Percentiles rank a stretch among this genome's conserved stretches.
Evolutionary conservation across 208 protist species (phyloP).

Genomic region (Herpetomonas tarakana): DNA sequence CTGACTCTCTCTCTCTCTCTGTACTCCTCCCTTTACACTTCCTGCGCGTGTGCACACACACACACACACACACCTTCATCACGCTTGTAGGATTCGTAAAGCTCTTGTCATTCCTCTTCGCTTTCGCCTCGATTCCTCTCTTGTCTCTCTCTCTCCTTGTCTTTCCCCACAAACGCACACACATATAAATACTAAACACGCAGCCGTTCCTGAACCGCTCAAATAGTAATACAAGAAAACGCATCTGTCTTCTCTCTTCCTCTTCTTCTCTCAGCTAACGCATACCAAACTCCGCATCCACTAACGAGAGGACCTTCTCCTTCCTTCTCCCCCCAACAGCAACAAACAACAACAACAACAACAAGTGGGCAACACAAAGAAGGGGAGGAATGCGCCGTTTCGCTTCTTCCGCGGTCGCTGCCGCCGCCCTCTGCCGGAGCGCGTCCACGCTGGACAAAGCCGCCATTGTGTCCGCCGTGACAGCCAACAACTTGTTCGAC

Average conservation of each 20-base stretch:
- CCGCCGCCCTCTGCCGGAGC: constrained; percentile 1
- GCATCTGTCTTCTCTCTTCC: constrained; percentile 2
- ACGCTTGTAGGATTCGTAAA: neutral
- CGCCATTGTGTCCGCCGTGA: constrained; percentile 28
- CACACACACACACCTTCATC: neutral
- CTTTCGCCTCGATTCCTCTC: constrained; percentile 2
- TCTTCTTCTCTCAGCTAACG: constrained; percentile 4
- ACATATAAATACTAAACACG: constrained; percentile 11
- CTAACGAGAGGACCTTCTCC: neutral
- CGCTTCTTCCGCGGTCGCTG: constrained; percentile 10
- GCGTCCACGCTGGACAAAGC: constrained; percentile 16
- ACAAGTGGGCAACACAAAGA: neutral
- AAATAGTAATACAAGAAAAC: constrained; percentile 6
- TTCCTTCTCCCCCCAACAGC: constrained; percentile 1
- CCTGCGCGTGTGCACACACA: no score
- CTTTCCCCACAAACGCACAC: no score
- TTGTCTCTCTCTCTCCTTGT: constrained; percentile 5
- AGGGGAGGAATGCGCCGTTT: constrained; percentile 32
- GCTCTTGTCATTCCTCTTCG: constrained; percentile 1
- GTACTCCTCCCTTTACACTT: no score
- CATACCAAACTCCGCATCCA: constrained; percentile 1
- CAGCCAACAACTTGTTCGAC: constrained; percentile 46
- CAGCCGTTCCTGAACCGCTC: no score
- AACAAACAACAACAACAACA: neutral
- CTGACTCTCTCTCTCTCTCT: no score